These are phyloP conservation scores for Licmophora abbreviata DNA, from an alignment of 108 stramenopile species.

Conservation along the genomic window DNA sequence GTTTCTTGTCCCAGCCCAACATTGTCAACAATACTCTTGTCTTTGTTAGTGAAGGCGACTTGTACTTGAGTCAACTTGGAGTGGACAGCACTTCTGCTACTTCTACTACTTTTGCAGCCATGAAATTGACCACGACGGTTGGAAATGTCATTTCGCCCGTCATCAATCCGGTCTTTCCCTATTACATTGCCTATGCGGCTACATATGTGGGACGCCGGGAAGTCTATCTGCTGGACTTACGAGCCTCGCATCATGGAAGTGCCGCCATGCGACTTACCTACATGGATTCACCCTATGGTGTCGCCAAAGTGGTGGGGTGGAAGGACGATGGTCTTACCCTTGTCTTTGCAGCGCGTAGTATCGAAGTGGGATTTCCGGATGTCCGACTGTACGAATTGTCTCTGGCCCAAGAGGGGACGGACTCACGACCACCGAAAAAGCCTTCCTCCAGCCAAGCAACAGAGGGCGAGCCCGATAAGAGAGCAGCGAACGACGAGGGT, in stretches of 20 bases:
- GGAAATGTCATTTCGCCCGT: constrained; percentile 57
- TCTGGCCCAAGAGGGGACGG: constrained; percentile 11
- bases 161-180: constrained; percentile 34
- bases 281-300: constrained; percentile 24
- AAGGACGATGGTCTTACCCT: constrained; percentile 28
- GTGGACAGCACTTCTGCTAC: not conserved
- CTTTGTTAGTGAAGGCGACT: constrained; percentile 58
- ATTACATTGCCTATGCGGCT: constrained; percentile 52
- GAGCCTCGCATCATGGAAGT: not conserved
- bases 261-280: constrained; percentile 44
- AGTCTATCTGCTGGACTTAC: constrained; percentile 53
- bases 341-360: constrained; percentile 34
- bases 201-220: constrained; percentile 55
- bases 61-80: constrained; percentile 41
- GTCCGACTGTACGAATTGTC: constrained; percentile 41
- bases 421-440: too few species aligned
- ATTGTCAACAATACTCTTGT: constrained; percentile 44
- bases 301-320: constrained; percentile 32
- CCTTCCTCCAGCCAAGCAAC: too few species aligned
- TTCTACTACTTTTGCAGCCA: constrained; percentile 17
- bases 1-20: constrained; percentile 44
- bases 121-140: constrained; percentile 52
- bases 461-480: too few species aligned
- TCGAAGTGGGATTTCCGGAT: constrained; percentile 42
- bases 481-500: not conserved